A percentile compares a stretch with the other conserved stretches of the same genome.
These are phyloP conservation scores for Penicillium goetzii DNA, from an alignment of 495 filamentous ascomycete species.

Conservation along the genomic window DNA sequence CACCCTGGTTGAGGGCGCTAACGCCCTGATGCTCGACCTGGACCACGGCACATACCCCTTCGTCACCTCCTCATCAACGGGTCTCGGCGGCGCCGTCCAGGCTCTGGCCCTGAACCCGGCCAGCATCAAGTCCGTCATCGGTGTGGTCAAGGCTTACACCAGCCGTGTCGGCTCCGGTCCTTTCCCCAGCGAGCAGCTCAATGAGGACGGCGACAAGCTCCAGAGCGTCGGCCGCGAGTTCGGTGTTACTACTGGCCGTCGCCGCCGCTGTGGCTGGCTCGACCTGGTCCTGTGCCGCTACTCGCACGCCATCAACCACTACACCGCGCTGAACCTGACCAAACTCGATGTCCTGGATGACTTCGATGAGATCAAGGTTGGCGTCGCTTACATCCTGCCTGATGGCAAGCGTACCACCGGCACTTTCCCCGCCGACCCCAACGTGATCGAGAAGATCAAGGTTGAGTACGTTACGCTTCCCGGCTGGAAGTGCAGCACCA, in stretches of 20 bases:
- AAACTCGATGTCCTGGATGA: conserved; percentile 88
- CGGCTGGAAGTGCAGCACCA: conserved; percentile 78
- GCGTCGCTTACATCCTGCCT: conserved; percentile 66
- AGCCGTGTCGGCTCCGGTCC: conserved; percentile 79
- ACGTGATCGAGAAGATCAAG: conserved; percentile 59
- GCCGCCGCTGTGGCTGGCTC: conserved; percentile 85
- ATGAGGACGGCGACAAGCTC: conserved; percentile 65
- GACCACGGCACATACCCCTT: conserved; percentile 83
- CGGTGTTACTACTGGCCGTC: conserved; percentile 84
- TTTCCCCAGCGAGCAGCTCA: conserved; percentile 82
- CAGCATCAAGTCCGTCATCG: conserved; percentile 66
- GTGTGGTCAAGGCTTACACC: conserved; percentile 84
- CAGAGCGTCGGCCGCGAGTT: conserved; percentile 67
- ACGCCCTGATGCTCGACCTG: conserved; percentile 81
- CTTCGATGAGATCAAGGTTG: conserved; percentile 80
- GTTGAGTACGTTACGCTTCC: conserved; percentile 73
- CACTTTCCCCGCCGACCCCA: conserved; percentile 71
- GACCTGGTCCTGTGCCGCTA: conserved; percentile 87
- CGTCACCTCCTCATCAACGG: conserved; percentile 79
- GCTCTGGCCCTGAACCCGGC: conserved; percentile 59
- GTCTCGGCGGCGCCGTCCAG: conserved; percentile 75
- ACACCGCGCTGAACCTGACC: conserved; percentile 80
- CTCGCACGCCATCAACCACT: conserved; percentile 71
- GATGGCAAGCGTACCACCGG: conserved; percentile 56
- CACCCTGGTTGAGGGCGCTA: conserved; percentile 85